These are phyloP conservation scores for Trichosphaerium sp. DNA, from an alignment of 78 protist genomes.

Conservation along the genomic window DNA sequence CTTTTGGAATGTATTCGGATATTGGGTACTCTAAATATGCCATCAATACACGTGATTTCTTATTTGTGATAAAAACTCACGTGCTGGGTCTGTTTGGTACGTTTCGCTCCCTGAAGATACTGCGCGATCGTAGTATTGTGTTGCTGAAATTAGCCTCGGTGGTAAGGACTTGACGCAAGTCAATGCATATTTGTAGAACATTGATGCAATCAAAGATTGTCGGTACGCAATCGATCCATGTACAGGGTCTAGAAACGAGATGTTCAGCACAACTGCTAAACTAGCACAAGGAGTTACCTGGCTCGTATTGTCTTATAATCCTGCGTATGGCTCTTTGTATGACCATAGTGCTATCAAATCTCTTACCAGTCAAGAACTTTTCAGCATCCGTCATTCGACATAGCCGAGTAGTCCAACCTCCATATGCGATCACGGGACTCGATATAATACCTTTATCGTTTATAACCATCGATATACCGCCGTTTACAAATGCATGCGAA, in stretches of 20 bases:
- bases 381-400: no score
- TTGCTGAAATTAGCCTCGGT: slow-evolving; percentile 1
- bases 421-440: neutral
- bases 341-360: no score
- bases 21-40: slow-evolving; percentile 1
- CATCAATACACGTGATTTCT: no score
- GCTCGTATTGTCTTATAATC: no score
- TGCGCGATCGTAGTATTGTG: neutral
- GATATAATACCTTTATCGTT: neutral
- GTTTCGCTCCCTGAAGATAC: neutral
- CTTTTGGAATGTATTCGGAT: neutral
- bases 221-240: slow-evolving; percentile 2
- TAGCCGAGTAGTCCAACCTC: no score
- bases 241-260: no score
- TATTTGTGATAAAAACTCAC: no score
- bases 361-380: no score
- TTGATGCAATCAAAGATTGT: neutral
- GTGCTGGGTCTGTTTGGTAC: neutral
- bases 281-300: no score
- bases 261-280: no score
- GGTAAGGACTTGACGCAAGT: neutral
- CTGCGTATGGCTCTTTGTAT: no score
- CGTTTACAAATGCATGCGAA: slow-evolving; percentile 15
- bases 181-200: slow-evolving; percentile 18
- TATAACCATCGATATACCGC: neutral